These are phyloP conservation scores for Lolium rigidum DNA, from an alignment of 176 grass and related monocot species.

Conservation along the genomic window DNA sequence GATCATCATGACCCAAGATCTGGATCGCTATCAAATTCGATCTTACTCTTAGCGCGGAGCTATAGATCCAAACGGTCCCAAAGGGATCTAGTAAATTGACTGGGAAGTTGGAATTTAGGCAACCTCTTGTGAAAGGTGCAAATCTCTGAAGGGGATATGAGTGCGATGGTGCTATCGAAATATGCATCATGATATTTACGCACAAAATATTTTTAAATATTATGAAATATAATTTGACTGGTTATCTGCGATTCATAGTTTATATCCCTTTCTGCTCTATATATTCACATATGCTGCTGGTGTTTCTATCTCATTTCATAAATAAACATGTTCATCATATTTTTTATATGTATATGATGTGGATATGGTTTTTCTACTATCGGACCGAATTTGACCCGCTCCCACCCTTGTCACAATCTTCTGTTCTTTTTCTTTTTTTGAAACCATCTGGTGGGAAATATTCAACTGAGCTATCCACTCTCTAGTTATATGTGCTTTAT, in stretches of 20 bases:
- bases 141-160: background rate
- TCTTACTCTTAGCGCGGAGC: background rate
- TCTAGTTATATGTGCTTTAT: no score
- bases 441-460: slow-evolving; percentile 6
- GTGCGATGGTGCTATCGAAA: background rate
- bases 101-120: background rate
- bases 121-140: background rate
- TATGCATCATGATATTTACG: no score
- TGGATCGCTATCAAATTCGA: slow-evolving; percentile 2
- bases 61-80: background rate
- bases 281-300: background rate
- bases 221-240: background rate
- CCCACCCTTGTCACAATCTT: background rate
- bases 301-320: background rate
- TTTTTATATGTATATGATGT: slow-evolving; percentile 11
- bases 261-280: background rate
- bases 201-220: background rate
- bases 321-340: background rate
- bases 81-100: background rate
- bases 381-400: no score
- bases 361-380: background rate
- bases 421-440: background rate
- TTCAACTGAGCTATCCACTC: background rate
- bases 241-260: slow-evolving; percentile 5
- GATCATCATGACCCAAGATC: background rate